These are phyloP conservation scores for Aristolochia californica DNA, from an alignment of 164 flowering plant genomes.

Conservation along the genomic window DNA sequence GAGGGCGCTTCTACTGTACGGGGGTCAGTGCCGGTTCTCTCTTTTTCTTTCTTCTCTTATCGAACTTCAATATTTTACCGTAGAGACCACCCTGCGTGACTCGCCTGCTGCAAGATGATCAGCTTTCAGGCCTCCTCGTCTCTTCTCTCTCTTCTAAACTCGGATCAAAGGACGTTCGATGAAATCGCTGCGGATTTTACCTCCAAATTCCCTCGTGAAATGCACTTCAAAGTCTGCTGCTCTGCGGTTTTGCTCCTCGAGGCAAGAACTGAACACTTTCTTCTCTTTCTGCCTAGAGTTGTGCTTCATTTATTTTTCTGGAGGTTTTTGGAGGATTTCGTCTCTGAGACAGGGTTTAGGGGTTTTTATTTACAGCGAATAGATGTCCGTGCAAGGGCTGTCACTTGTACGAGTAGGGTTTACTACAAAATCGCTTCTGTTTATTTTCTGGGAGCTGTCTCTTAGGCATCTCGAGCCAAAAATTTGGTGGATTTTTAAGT, in stretches of 20 bases:
- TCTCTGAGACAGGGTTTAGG: not conserved
- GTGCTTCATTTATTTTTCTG: not conserved
- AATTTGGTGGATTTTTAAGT: too few species aligned
- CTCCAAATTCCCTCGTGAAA: slow-evolving; percentile 38
- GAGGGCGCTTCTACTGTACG: too few species aligned
- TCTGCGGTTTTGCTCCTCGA: slow-evolving; percentile 45
- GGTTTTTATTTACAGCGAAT: not conserved
- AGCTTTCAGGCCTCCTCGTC: slow-evolving; percentile 29
- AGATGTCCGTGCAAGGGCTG: not conserved
- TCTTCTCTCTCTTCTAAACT: slow-evolving; percentile 27
- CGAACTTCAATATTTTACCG: too few species aligned
- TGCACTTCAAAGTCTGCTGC: slow-evolving; percentile 39
- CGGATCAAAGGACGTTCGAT: slow-evolving; percentile 38
- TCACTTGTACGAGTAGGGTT: not conserved
- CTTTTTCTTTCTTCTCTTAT: too few species aligned
- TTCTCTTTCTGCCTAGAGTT: not conserved
- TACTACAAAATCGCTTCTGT: not conserved
- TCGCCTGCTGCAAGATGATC: slow-evolving; percentile 17
- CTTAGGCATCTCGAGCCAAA: too few species aligned
- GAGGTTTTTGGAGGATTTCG: slow-evolving; percentile 9
- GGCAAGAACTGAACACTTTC: slow-evolving; percentile 17
- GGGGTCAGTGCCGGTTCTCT: too few species aligned
- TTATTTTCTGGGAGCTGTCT: not conserved
- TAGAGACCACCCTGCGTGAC: too few species aligned
- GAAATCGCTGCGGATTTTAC: slow-evolving; percentile 47